A percentile compares a stretch with the other conserved stretches of the same genome.
Evolutionary conservation across 1,139 yeast species (phyloP).

Genomic region (Scheffersomyces quercinus): DNA sequence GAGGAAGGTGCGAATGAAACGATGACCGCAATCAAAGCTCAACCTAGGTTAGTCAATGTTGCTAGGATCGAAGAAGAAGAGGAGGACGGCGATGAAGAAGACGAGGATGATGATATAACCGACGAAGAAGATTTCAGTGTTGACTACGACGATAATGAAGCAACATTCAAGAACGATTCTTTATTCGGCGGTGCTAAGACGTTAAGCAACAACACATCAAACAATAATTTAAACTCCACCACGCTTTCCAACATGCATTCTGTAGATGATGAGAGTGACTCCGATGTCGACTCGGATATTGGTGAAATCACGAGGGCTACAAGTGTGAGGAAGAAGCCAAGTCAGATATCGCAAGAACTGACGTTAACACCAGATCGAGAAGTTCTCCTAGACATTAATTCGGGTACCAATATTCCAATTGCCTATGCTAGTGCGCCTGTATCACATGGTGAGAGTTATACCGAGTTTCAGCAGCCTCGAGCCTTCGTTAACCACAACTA

Average conservation of each 20-base stretch:
- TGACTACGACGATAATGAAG: slow-evolving; percentile 2
- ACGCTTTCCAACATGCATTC: slow-evolving; percentile 4
- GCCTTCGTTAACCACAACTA: too few species aligned
- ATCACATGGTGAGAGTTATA: too few species aligned
- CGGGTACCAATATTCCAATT: too few species aligned
- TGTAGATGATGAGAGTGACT: slow-evolving; percentile 14
- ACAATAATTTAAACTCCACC: slow-evolving; percentile 9
- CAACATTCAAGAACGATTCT: background rate
- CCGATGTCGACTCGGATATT: slow-evolving; percentile 50
- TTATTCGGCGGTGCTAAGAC: slow-evolving; percentile 2
- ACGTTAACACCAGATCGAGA: slow-evolving; percentile 12
- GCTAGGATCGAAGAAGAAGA: slow-evolving; percentile 53
- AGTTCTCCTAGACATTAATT: background rate
- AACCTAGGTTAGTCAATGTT: slow-evolving; percentile 63
- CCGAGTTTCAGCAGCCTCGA: too few species aligned
- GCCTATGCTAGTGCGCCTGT: too few species aligned
- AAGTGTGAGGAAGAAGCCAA: slow-evolving; percentile 25
- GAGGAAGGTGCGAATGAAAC: slow-evolving; percentile 23
- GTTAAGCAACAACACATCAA: background rate
- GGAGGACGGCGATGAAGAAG: slow-evolving; percentile 38
- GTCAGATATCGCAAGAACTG: slow-evolving; percentile 2
- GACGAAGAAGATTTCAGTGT: slow-evolving; percentile 12
- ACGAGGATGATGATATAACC: slow-evolving; percentile 10
- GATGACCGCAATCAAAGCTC: slow-evolving; percentile 71
- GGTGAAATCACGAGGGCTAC: slow-evolving; percentile 50